Evolutionary conservation across 306 rosid genomes (phyloP).

Genomic region (Acacia crassicarpa): DNA sequence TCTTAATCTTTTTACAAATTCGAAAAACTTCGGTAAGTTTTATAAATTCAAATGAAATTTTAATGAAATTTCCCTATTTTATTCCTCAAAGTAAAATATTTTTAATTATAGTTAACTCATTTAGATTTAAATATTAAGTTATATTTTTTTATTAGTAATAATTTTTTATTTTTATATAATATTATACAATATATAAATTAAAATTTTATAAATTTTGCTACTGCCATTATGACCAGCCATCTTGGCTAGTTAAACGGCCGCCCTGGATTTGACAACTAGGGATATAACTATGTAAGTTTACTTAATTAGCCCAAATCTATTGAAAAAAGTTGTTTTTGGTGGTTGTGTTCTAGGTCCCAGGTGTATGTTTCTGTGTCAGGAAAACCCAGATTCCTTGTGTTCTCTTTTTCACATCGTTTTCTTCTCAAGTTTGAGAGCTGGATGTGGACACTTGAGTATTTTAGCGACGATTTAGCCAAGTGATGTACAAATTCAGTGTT

Average conservation of each 20-base stretch:
- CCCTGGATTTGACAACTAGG: background rate
- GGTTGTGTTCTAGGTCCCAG: conserved; percentile 25
- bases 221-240: background rate
- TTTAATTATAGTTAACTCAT: too few species aligned
- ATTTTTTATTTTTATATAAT: too few species aligned
- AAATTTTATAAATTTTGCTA: background rate
- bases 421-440: background rate
- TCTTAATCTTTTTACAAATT: too few species aligned
- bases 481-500: background rate
- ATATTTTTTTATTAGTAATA: too few species aligned
- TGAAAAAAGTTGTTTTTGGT: background rate
- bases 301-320: background rate
- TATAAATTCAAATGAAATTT: too few species aligned
- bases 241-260: background rate
- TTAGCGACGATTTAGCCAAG: background rate
- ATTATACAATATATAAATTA: too few species aligned
- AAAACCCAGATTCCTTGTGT: conserved; percentile 18
- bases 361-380: background rate
- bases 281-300: too few species aligned
- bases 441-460: background rate
- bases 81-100: background rate
- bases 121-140: too few species aligned
- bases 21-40: too few species aligned
- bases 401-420: background rate
- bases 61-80: too few species aligned